These are phyloP conservation scores for Prunus yedoensis DNA, from an alignment of 331 rosid species.

Conservation along the genomic window DNA sequence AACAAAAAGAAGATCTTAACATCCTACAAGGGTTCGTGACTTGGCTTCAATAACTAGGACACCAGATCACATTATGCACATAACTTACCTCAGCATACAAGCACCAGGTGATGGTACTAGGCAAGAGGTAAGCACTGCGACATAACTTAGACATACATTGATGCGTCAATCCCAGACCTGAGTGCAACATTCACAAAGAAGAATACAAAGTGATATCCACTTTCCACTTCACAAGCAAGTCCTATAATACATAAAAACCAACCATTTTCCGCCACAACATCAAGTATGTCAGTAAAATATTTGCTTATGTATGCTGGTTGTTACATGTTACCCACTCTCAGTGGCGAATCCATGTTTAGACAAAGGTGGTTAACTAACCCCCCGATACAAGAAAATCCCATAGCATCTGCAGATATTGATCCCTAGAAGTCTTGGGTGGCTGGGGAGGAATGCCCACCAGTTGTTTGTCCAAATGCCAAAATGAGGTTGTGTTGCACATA, in stretches of 20 bases:
- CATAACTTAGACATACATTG: conserved; percentile 39
- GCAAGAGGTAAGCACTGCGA: conserved; percentile 29
- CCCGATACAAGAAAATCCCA: no score
- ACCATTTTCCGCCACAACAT: conserved; percentile 28
- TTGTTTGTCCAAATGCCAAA: no score
- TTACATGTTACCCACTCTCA: neutral
- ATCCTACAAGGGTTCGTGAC: conserved; percentile 33
- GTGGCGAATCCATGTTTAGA: no score
- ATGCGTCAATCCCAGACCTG: conserved; percentile 36
- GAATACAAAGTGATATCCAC: conserved; percentile 45
- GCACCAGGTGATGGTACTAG: conserved; percentile 14
- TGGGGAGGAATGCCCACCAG: no score
- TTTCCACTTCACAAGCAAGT: conserved; percentile 28
- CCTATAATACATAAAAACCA: conserved; percentile 32
- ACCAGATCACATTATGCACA: conserved; percentile 19
- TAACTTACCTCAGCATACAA: conserved; percentile 30
- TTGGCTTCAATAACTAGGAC: conserved; percentile 36
- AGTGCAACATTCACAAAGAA: conserved; percentile 41
- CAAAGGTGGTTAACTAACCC: no score
- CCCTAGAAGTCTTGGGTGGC: no score
- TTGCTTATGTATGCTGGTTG: conserved; percentile 5
- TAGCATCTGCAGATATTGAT: no score
- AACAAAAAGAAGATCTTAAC: conserved; percentile 60
- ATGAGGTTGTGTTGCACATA: no score
- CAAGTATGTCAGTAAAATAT: conserved; percentile 44